These are phyloP conservation scores for Kodamaea hsintzibuensis DNA, from an alignment of 805 yeast species.

Conservation along the genomic window DNA sequence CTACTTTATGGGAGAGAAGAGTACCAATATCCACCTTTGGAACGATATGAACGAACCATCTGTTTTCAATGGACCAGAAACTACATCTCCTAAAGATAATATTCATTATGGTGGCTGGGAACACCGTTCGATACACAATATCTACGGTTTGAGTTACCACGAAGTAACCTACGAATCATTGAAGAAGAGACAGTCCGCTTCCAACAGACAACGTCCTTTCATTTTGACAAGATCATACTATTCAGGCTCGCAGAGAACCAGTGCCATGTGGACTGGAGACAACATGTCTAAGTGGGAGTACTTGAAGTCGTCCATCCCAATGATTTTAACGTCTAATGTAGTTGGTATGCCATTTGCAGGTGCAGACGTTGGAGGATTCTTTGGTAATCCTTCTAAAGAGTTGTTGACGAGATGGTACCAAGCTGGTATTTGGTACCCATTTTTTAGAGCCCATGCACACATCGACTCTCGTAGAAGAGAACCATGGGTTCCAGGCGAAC, in stretches of 20 bases:
- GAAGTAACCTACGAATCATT: constrained; percentile 77
- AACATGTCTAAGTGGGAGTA: constrained; percentile 93
- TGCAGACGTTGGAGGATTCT: constrained; percentile 97
- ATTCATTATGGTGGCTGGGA: constrained; percentile 82
- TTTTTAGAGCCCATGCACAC: constrained; percentile 96
- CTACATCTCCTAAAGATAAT: constrained; percentile 80
- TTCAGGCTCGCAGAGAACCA: constrained; percentile 87
- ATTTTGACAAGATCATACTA: constrained; percentile 82
- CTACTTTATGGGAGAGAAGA: constrained; percentile 39
- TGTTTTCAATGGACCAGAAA: constrained; percentile 92
- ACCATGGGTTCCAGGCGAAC: constrained; percentile 85
- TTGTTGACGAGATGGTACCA: constrained; percentile 92
- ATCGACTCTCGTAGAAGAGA: constrained; percentile 90
- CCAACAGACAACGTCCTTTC: constrained; percentile 71
- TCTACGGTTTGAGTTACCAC: constrained; percentile 78
- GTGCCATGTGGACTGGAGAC: constrained; percentile 99
- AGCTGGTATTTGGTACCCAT: constrained; percentile 94
- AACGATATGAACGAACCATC: constrained; percentile 99
- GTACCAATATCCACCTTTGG: constrained; percentile 82
- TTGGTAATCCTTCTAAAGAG: constrained; percentile 84
- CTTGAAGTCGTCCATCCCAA: constrained; percentile 76
- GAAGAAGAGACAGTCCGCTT: constrained; percentile 44
- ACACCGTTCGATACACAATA: constrained; percentile 87
- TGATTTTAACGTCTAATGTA: constrained; percentile 78
- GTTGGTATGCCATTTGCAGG: constrained; percentile 93